These are phyloP conservation scores for Stemphylium lycopersici DNA, from an alignment of 2,329 filamentous ascomycete genomes.

Conservation along the genomic window DNA sequence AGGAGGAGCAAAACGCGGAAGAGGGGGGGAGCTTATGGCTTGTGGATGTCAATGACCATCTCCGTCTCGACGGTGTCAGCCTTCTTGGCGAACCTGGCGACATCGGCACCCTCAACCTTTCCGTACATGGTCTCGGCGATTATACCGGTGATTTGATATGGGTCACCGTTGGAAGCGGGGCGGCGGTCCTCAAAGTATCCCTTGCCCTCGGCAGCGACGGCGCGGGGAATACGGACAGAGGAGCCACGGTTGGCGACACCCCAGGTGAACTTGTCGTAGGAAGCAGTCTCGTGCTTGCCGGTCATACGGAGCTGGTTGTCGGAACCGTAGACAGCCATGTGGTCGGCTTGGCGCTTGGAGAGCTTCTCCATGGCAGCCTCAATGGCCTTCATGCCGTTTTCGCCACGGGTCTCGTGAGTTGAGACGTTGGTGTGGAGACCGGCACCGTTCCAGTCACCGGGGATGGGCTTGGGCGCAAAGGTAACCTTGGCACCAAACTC, in stretches of 20 bases:
- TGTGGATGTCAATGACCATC: conserved; percentile 35
- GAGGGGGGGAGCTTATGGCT: conserved; percentile 28
- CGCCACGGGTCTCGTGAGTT: conserved; percentile 82
- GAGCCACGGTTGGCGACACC: conserved; percentile 96
- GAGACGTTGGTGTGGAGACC: conserved; percentile 95
- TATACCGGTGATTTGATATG: conserved; percentile 83
- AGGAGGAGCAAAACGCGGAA: neutral
- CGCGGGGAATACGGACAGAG: conserved; percentile 89
- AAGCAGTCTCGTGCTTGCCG: conserved; percentile 90
- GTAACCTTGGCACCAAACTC: conserved; percentile 97
- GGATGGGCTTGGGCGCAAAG: conserved; percentile 93
- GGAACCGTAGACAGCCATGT: conserved; percentile 91
- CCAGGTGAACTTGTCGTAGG: conserved; percentile 90
- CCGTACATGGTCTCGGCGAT: conserved; percentile 72
- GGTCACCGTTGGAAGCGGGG: conserved; percentile 81
- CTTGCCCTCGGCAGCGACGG: conserved; percentile 83
- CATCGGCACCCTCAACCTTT: conserved; percentile 57
- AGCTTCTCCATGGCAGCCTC: conserved; percentile 72
- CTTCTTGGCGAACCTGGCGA: conserved; percentile 49
- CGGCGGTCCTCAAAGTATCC: conserved; percentile 83
- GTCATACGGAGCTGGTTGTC: conserved; percentile 95
- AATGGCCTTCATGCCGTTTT: conserved; percentile 95
- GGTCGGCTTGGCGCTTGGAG: conserved; percentile 56
- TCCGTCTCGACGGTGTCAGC: conserved; percentile 45
- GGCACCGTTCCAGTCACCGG: conserved; percentile 96